Evolutionary conservation across 139 green algal species (phyloP).

Genomic region (Chlorella sp.): DNA sequence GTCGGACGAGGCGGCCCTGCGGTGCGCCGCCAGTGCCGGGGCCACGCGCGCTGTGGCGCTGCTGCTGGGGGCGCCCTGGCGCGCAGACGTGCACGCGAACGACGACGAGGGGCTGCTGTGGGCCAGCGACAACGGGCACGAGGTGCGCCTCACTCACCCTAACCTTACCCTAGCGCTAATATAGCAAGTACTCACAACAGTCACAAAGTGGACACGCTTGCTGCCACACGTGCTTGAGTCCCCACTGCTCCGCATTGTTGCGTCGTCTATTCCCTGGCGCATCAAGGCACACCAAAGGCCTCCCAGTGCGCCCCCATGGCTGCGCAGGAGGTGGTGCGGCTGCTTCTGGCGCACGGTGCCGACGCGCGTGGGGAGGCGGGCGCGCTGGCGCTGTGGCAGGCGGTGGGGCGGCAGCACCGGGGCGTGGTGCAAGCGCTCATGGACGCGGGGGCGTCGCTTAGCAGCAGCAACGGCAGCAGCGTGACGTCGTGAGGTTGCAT

Average conservation of each 20-base stretch:
- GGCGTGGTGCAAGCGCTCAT: not conserved
- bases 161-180: too few relatives aligned
- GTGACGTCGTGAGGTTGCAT: too few relatives aligned
- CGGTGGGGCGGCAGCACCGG: not conserved
- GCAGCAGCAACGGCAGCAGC: too few relatives aligned
- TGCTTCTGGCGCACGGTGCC: not conserved
- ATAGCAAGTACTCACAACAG: too few relatives aligned
- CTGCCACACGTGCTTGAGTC: too few relatives aligned
- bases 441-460: not conserved
- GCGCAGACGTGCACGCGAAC: conserved; percentile 1
- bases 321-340: not conserved
- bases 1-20: conserved; percentile 2
- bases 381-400: not conserved
- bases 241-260: too few relatives aligned
- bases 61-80: not conserved
- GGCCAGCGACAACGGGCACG: conserved; percentile 12
- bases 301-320: too few relatives aligned
- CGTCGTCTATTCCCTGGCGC: too few relatives aligned
- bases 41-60: not conserved
- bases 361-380: not conserved
- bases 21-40: not conserved
- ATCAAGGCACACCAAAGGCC: too few relatives aligned
- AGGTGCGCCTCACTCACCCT: not conserved
- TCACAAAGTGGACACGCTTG: too few relatives aligned
- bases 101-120: conserved; percentile 11